phyloP scores from a whole-genome alignment of 1,284 basidiomycete species.

The Moesziomyces antarcticus region DNA sequence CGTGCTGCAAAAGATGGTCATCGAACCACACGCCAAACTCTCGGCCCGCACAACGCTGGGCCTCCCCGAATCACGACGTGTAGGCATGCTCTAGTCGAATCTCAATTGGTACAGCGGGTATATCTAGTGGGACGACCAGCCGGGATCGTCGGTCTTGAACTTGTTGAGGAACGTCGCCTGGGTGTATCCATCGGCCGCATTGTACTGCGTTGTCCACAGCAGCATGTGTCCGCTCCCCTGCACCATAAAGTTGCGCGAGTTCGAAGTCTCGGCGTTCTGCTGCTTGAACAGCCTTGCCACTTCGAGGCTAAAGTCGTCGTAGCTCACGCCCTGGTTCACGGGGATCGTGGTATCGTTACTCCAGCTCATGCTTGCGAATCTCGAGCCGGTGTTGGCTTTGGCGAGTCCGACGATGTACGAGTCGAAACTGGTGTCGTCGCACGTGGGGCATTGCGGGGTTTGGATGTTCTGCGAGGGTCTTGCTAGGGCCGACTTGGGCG shows the following conservation, averaged over 20 bases:
- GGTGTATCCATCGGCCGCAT: conserved; percentile 21
- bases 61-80: conserved; percentile 20
- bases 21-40: conserved; percentile 13
- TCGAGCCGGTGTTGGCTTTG: conserved; percentile 18
- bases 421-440: conserved; percentile 35
- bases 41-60: conserved; percentile 13
- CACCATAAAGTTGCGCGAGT: conserved; percentile 27
- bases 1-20: conserved; percentile 27
- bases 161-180: conserved; percentile 31
- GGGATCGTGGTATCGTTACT: conserved; percentile 32
- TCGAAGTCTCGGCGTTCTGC: conserved; percentile 14
- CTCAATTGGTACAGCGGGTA: not conserved
- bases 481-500: conserved; percentile 2
- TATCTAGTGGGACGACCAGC: conserved; percentile 25
- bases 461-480: conserved; percentile 24
- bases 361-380: conserved; percentile 33
- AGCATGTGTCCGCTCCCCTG: conserved; percentile 16
- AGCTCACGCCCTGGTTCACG: conserved; percentile 19
- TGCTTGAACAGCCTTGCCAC: conserved; percentile 13
- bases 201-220: conserved; percentile 22
- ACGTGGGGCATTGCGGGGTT: conserved; percentile 22
- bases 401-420: conserved; percentile 33
- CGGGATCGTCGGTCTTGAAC: conserved; percentile 29
- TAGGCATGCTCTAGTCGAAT: conserved; percentile 11
- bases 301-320: conserved; percentile 11